These are phyloP conservation scores for Cucumis variabilis DNA, from an alignment of 331 rosid species.

Conservation along the genomic window DNA sequence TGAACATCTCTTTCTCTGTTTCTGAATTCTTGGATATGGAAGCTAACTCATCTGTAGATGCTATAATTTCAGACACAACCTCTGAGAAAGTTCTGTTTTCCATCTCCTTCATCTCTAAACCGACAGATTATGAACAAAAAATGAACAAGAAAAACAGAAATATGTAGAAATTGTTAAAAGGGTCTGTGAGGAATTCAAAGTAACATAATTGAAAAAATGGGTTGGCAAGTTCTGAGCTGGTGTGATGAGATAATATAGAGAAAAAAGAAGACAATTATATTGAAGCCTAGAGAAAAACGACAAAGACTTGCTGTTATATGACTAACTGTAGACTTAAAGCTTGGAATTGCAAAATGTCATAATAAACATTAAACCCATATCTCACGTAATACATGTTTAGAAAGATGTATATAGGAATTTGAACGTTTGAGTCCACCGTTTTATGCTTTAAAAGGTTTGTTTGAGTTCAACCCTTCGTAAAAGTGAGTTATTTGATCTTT, in stretches of 20 bases:
- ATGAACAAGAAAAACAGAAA: not conserved
- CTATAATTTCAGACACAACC: slow-evolving; percentile 36
- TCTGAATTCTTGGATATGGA: slow-evolving; percentile 53
- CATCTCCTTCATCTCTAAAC: slow-evolving; percentile 32
- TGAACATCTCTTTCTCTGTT: slow-evolving; percentile 47
- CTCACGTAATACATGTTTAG: not conserved
- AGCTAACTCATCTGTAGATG: slow-evolving; percentile 56
- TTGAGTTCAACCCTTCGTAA: too few relatives aligned
- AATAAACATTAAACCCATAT: not conserved
- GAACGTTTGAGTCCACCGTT: not conserved
- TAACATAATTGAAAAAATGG: not conserved
- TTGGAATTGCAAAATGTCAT: not conserved
- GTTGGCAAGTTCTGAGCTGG: not conserved
- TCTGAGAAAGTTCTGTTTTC: slow-evolving; percentile 48
- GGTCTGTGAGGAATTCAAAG: not conserved
- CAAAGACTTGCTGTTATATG: not conserved
- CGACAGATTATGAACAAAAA: not conserved
- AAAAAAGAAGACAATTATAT: not conserved
- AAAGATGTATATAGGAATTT: too few relatives aligned
- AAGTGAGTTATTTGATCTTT: too few relatives aligned
- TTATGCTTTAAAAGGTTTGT: too few relatives aligned
- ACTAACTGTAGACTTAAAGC: not conserved
- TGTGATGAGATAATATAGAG: slow-evolving; percentile 2
- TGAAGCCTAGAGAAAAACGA: not conserved
- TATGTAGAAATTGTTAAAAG: not conserved